Evolutionary conservation across 257 asterid species (phyloP).

Genomic region (Ballota nigra): DNA sequence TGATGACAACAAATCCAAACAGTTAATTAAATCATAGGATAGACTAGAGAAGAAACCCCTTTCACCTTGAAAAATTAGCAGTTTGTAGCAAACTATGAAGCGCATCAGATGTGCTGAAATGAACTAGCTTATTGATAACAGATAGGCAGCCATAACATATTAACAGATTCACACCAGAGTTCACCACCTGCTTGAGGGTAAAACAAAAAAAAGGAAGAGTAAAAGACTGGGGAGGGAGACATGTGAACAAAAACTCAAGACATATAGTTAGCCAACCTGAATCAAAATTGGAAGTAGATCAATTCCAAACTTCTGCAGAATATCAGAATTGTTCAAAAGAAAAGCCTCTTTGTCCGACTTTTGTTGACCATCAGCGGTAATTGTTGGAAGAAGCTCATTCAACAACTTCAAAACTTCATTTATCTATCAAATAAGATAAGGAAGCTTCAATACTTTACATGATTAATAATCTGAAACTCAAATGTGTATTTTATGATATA

Average conservation of each 20-base stretch:
- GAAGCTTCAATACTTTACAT: neutral
- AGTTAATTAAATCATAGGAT: neutral
- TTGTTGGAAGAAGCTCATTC: conserved; percentile 80
- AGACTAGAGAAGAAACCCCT: conserved; percentile 21
- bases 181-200: conserved; percentile 67
- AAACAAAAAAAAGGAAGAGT: conserved; percentile 24
- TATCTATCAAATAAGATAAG: conserved; percentile 44
- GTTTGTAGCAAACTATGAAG: conserved; percentile 65
- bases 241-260: conserved; percentile 2
- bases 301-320: conserved; percentile 69
- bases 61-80: conserved; percentile 76
- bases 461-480: neutral
- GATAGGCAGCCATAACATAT: conserved; percentile 85
- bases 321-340: conserved; percentile 67
- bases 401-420: conserved; percentile 72
- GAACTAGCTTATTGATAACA: conserved; percentile 78
- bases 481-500: neutral
- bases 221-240: conserved; percentile 4
- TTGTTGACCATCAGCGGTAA: conserved; percentile 39
- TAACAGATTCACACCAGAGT: conserved; percentile 72
- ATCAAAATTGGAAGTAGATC: conserved; percentile 81
- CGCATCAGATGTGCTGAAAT: conserved; percentile 60
- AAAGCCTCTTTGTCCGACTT: conserved; percentile 64
- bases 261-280: conserved; percentile 51
- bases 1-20: neutral